Evolutionary conservation across 768 basidiomycete genomes (phyloP).

Genomic region (Pleurotus salmoneostramineus): DNA sequence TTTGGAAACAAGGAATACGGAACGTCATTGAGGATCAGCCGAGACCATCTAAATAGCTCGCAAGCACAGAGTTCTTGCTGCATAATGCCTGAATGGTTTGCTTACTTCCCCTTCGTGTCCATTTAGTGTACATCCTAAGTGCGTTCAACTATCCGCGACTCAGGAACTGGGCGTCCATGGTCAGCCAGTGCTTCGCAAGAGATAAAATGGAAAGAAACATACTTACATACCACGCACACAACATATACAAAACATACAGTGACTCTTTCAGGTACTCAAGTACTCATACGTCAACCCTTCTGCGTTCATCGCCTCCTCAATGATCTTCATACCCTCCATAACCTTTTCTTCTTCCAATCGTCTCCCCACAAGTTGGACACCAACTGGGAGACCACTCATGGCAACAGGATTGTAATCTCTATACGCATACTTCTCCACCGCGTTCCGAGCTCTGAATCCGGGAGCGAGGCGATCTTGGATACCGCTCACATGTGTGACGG

Average conservation of each 20-base stretch:
- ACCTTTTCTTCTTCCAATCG: slow-evolving; percentile 65
- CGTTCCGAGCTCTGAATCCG: slow-evolving; percentile 33
- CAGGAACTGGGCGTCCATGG: no score
- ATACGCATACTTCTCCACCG: slow-evolving; percentile 42
- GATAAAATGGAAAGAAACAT: neutral
- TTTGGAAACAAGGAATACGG: slow-evolving; percentile 62
- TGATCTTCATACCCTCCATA: slow-evolving; percentile 52
- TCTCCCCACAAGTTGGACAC: slow-evolving; percentile 57
- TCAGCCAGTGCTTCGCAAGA: no score
- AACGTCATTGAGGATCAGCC: slow-evolving; percentile 48
- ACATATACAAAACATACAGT: neutral
- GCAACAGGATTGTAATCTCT: slow-evolving; percentile 43
- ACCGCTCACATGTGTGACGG: slow-evolving; percentile 50
- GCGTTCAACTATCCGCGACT: no score
- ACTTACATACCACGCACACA: neutral
- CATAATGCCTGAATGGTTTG: no score
- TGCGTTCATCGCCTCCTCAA: slow-evolving; percentile 30
- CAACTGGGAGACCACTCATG: slow-evolving; percentile 58
- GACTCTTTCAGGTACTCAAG: slow-evolving; percentile 12
- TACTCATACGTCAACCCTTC: slow-evolving; percentile 21
- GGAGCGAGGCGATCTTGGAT: slow-evolving; percentile 32
- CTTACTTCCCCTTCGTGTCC: no score
- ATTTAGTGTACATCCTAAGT: no score
- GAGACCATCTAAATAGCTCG: neutral
- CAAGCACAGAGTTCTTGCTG: neutral